phyloP scores from a whole-genome alignment of 306 rosid genomes.

The Crotalaria pallida region DNA sequence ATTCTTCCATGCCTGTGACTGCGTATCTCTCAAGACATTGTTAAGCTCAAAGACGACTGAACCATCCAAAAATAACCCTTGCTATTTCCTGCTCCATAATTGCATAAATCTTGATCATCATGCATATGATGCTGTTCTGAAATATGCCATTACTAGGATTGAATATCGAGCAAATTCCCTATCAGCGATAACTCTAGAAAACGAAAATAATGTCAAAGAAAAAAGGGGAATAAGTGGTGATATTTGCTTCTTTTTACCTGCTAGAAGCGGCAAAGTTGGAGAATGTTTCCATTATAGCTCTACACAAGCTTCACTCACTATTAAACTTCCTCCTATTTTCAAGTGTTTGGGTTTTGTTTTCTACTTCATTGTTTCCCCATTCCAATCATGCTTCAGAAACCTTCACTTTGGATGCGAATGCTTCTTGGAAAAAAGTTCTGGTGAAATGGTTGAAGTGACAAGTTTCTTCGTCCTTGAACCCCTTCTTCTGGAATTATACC shows the following conservation, averaged over 20 bases:
- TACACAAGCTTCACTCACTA: not conserved
- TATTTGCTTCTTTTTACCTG: not conserved
- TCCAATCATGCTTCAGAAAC: no score
- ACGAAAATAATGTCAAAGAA: no score
- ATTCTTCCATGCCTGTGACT: not conserved
- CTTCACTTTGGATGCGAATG: slow-evolving; percentile 1
- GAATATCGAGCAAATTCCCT: not conserved
- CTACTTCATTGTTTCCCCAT: slow-evolving; percentile 8
- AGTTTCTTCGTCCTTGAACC: no score
- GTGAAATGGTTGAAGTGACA: not conserved
- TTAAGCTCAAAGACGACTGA: no score
- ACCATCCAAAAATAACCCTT: not conserved
- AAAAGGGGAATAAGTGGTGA: no score
- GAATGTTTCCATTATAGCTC: not conserved
- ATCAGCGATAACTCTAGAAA: not conserved
- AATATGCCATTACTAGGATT: not conserved
- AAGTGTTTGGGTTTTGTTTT: not conserved
- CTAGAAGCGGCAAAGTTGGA: not conserved
- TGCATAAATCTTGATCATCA: not conserved
- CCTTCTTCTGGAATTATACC: not conserved
- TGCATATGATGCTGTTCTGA: not conserved
- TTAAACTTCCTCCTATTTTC: not conserved
- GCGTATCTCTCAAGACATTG: not conserved
- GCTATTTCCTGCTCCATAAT: not conserved
- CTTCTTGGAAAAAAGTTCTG: not conserved